Base-by-base conservation (phyloP, 306 rosid genomes). In the Castanea mollissima region DNA sequence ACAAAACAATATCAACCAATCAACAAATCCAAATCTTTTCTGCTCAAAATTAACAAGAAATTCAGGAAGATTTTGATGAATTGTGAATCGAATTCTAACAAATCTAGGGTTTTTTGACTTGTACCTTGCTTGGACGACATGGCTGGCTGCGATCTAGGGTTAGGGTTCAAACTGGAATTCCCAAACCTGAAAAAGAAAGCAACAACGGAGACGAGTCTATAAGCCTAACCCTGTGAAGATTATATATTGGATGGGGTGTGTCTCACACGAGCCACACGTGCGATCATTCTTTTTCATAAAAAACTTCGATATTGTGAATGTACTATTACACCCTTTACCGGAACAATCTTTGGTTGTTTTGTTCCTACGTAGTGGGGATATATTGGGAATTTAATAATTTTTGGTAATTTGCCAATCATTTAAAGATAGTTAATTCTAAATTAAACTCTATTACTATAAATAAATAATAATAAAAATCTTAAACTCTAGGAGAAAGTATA, bases 111-210 rank as follows among this genome's bases (percentile, higher is more conserved):
- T 60, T 60, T 11, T 10, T 7, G 70, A 1, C 74, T 0, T 55
- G 10, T 64, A 94, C 98, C 98, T 90, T 90, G 96, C 85, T 92
- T 92, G 90, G 93, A 78, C 78, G 98, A 94, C 98, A 94, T 94
- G 91, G 83, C 84, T 94, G 91, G 83, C 84, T 85, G 89, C 3
- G 79, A 2, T 75, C 79, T 14, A 70, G 74, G 83, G 82, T 78
- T 77, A 74, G 87, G 88, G 83, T 76, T 76, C 35, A 89, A 87
- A 87, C 78, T 77, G 15, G 82, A 86, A 81, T 52, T 59, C 41
- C 41, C 29, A 73, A 83, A 72, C 82, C 78, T 15, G 29, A 65
- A 5, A 27, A 63, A 76, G 82, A 74, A 32, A 49, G 54, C 3
- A 1, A 78, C 5, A 6, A 57, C 16, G 25, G 19, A 12, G 54